Base-by-base conservation (phyloP, 2,329 filamentous ascomycete species). In the Verruconis gallopava region DNA sequence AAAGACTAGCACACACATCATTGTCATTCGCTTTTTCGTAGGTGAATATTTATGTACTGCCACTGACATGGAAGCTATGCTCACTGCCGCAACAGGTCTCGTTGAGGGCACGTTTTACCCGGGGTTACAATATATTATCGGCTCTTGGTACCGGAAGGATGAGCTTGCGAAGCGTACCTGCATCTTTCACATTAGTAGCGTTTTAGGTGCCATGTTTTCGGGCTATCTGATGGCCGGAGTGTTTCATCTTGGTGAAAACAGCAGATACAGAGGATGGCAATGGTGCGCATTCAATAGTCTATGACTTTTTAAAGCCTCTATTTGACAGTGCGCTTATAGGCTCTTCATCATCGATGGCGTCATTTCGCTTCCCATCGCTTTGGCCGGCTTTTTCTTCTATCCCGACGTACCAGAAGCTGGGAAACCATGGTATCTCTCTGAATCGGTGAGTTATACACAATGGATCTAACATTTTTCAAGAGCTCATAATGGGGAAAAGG, bases 161-260 rank as follows among this genome's bases (percentile, higher is more conserved):
- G 69, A 73, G 46, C 57, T 72, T 0, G 68, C 67, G 0, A 72
- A 72, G 45, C 55, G 69, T 12, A 64, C 66, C 2, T 70, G 66
- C 40, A 71, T 73, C 6, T 72, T 72, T 49, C 67, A 71, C 42
- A 65, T 65, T 0, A 65, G 61, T 38, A 62, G 60, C 11, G 65
- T 63, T 1, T 61, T 70, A 36, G 63, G 57, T 1, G 55, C 53
- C 5, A 65, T 65, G 60, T 67, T 71, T 44, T 65, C 61, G 3
- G 73, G 72, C 0, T 75, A 73, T 46, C 52, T 77, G 5, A 72
- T 72, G 65, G 64, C 71, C 0, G 69, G 59, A 0, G 66, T 73
- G 2, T 72, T 72, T 45, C 59, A 59, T 3, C 58, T 75, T 1
- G 63, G 63, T 5, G 69, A 67, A 0, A 54, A 49, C n/a, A 56